Base-by-base conservation (phyloP, 1,139 yeast genomes). In the Tardiomyces depauwii region DNA sequence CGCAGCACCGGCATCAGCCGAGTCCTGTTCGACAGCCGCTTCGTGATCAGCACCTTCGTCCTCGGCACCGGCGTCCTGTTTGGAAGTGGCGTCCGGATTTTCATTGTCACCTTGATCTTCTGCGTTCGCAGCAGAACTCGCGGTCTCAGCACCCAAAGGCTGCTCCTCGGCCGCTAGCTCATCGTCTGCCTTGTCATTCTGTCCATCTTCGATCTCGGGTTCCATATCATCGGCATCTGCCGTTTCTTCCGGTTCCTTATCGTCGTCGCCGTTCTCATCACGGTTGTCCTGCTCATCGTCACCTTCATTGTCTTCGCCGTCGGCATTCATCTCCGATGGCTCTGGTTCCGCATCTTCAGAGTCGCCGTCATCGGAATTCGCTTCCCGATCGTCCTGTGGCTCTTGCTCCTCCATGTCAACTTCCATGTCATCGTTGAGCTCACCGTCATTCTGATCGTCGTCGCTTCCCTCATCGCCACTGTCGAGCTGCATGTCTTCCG, bases 401-500 rank as follows among this genome's bases (percentile, higher is more conserved):
- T 56, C 63, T 16, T 45, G 54, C n/a, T 53, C 59, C 2, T 55
- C 59, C 18, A 52, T 56, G 5, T 51, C 58, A 10, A 55, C 62
- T 14, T 62, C 68, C 27, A 56, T 59, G 12, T 55, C 59, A 9
- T 57, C 63, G 18, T 55, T 60, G 3, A 55, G 62, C 14, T 61
- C 70, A 28, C 55, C 61, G 14, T 56, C 61, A 12, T 57, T 63
- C 11, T 56, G 60, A 9, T 60, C 66, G 39, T 58, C 63, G 21
- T 59, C 61, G 16, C 53, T 54, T 33, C 71, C 76, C 13, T 70
- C 76, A 1, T 71, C 77, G n/a, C 78, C 85, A 23, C 75, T 80
- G 40, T 86, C 95, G 41, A 86, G 70, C 52, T 86, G 78, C 71
- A 89, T 77, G 53, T 88, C 94, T 40, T 89, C 97, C 0, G 95